A percentile compares a stretch with the other conserved stretches of the same genome.
Evolutionary conservation across 2,329 filamentous ascomycete species (phyloP).

Genomic region (Neofusicoccum cordaticola): DNA sequence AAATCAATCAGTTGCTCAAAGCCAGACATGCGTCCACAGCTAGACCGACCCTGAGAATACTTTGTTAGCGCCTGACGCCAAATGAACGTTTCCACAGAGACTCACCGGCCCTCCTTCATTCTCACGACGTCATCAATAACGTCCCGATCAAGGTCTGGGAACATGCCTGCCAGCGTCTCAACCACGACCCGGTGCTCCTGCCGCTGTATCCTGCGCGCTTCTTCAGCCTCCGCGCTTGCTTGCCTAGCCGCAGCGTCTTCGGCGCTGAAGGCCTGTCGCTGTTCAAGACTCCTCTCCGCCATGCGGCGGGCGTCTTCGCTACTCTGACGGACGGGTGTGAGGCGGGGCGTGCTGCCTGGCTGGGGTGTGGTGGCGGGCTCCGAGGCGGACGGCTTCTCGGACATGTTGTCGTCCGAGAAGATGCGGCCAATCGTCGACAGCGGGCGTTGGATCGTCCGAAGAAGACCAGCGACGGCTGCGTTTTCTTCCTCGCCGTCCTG

Average conservation of each 20-base stretch:
- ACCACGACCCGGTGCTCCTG: conserved; percentile 89
- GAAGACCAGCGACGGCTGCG: conserved; percentile 76
- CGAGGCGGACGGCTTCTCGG: conserved; percentile 21
- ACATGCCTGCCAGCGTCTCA: conserved; percentile 93
- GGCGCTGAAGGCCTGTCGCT: conserved; percentile 55
- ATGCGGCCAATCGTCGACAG: conserved; percentile 91
- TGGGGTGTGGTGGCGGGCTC: conserved; percentile 45
- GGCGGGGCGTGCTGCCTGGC: conserved; percentile 49
- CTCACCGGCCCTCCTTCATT: conserved; percentile 89
- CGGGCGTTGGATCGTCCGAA: conserved; percentile 87
- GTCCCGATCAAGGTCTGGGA: conserved; percentile 89
- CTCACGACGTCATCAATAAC: conserved; percentile 96
- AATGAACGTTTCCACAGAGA: conserved; percentile 23
- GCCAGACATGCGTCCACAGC: conserved; percentile 50
- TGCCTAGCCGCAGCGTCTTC: conserved; percentile 88
- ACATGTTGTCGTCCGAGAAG: conserved; percentile 68
- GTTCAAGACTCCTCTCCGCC: conserved; percentile 20
- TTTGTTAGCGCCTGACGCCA: background rate
- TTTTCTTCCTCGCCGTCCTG: conserved; percentile 61
- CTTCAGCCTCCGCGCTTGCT: conserved; percentile 83
- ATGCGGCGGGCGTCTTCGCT: conserved; percentile 31
- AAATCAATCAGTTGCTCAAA: conserved; percentile 31
- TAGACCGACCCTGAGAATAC: conserved; percentile 37
- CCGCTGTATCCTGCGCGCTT: conserved; percentile 77
- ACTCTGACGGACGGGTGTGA: conserved; percentile 45